phyloP scores from a whole-genome alignment of 148 eudicot genomes.

The Rhododendron williamsianum region DNA sequence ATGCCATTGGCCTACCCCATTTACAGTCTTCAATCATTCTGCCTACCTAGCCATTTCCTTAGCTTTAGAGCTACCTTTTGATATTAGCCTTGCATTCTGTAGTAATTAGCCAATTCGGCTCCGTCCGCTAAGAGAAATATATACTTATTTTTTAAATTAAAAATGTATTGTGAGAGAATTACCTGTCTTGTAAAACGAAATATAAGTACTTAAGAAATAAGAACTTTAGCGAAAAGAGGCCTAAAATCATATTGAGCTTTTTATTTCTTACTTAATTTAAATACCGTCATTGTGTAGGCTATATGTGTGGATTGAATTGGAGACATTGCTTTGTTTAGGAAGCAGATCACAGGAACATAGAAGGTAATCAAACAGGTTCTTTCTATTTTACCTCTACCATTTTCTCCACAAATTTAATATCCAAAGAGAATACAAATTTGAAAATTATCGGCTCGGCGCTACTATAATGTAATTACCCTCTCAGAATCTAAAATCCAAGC shows the following conservation, averaged over 20 bases:
- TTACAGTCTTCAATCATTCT: conserved; percentile 5
- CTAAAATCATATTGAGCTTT: background rate
- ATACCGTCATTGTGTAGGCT: background rate
- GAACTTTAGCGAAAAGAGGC: rapidly evolving
- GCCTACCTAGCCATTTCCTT: conserved; percentile 1
- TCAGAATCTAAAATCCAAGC: background rate
- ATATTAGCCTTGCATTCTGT: background rate
- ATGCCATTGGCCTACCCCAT: conserved; percentile 13
- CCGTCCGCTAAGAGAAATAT: no score
- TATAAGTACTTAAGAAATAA: no score
- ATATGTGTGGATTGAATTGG: background rate
- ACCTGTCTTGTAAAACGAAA: no score
- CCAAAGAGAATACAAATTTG: background rate
- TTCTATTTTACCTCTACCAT: background rate
- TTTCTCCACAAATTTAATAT: background rate
- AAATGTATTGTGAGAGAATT: no score
- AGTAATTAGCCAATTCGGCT: background rate
- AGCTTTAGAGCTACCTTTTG: background rate
- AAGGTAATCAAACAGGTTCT: background rate
- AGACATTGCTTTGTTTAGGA: background rate
- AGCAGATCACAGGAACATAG: background rate
- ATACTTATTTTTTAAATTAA: no score
- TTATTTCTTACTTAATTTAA: background rate
- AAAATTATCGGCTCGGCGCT: background rate
- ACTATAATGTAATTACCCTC: background rate